A percentile compares a stretch with the other conserved stretches of the same genome.
These are phyloP conservation scores for Didymella keratinophila DNA, from an alignment of 2,329 filamentous ascomycete genomes.

Conservation along the genomic window DNA sequence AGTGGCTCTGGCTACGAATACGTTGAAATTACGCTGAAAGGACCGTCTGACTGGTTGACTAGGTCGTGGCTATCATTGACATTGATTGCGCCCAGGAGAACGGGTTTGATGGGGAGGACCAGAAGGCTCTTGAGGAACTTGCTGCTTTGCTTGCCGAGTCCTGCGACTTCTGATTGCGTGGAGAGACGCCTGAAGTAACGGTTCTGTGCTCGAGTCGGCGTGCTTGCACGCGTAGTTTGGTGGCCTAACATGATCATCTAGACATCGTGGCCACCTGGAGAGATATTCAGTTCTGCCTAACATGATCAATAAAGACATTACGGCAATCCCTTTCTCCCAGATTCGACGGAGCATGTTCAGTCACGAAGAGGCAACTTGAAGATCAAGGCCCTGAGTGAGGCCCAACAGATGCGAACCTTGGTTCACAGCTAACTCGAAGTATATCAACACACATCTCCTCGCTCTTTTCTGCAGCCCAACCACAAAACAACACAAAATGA, in stretches of 20 bases:
- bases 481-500: too few relatives aligned
- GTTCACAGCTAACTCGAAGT: not conserved
- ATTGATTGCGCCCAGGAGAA: slow-evolving; percentile 73
- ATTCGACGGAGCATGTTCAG: not conserved
- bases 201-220: not conserved
- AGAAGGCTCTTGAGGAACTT: slow-evolving; percentile 70
- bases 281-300: slow-evolving; percentile 9
- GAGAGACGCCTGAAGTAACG: not conserved
- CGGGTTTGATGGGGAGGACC: slow-evolving; percentile 75
- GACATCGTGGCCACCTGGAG: slow-evolving; percentile 16
- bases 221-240: not conserved
- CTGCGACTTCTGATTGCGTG: slow-evolving; percentile 40
- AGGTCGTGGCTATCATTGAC: slow-evolving; percentile 78
- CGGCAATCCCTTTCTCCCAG: slow-evolving; percentile 1
- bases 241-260: slow-evolving; percentile 23
- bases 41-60: slow-evolving; percentile 11
- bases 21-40: too few relatives aligned
- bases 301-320: slow-evolving; percentile 25
- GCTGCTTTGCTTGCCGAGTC: slow-evolving; percentile 43
- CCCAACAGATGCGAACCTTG: not conserved
- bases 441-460: not conserved
- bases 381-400: not conserved
- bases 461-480: too few relatives aligned
- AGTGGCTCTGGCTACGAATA: slow-evolving; percentile 14
- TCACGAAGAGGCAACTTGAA: not conserved